These are phyloP conservation scores for Penicillium fuscoglaucum DNA, from an alignment of 2,329 filamentous ascomycete genomes.

Conservation along the genomic window DNA sequence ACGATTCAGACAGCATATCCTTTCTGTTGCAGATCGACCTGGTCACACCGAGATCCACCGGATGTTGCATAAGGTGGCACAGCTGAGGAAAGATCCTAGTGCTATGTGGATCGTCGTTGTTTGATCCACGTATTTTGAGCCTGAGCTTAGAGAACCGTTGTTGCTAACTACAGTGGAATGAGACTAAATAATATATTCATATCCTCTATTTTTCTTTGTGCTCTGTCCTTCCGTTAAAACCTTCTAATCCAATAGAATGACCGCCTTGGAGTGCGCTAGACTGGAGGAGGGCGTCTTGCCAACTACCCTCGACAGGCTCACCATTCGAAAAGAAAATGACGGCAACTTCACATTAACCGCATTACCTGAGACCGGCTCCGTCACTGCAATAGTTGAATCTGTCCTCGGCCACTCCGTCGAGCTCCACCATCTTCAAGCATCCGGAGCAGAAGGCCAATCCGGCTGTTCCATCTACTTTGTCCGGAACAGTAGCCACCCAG, in stretches of 20 bases:
- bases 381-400: conserved; percentile 1
- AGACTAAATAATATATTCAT: neutral
- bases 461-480: conserved; percentile 3
- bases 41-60: neutral
- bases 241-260: neutral
- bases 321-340: neutral
- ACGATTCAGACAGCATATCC: neutral
- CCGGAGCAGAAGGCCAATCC: conserved; percentile 3
- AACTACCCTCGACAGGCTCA: neutral
- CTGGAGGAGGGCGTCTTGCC: neutral
- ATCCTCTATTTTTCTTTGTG: too few relatives aligned
- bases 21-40: neutral
- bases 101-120: neutral
- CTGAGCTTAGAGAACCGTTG: neutral
- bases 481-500: neutral
- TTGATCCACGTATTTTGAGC: neutral
- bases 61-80: conserved; percentile 1
- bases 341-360: neutral
- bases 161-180: neutral
- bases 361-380: neutral
- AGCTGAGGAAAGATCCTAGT: neutral
- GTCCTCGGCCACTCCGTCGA: conserved; percentile 1
- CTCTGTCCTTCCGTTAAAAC: neutral
- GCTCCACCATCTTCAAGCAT: conserved; percentile 4
- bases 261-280: neutral